These are phyloP conservation scores for Ogataea angusta DNA, from an alignment of 805 yeast species.

Conservation along the genomic window DNA sequence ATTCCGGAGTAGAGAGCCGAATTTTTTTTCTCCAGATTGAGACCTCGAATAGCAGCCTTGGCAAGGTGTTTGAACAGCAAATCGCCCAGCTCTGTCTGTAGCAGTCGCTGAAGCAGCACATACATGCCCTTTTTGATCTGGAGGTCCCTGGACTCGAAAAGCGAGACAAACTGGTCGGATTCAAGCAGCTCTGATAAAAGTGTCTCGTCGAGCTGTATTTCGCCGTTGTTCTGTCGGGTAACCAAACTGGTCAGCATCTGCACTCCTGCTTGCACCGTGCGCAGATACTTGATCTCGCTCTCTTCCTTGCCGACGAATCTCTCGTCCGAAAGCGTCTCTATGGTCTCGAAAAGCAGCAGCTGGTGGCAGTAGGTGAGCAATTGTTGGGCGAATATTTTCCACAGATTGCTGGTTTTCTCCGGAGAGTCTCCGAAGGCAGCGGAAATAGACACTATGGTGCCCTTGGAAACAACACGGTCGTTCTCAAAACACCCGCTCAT, in stretches of 20 bases:
- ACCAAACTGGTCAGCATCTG: constrained; percentile 38
- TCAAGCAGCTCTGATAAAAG: constrained; percentile 35
- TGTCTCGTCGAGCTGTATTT: constrained; percentile 20
- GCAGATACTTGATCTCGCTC: constrained; percentile 55
- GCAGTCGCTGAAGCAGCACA: constrained; percentile 34
- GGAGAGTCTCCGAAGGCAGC: constrained; percentile 55
- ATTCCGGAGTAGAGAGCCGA: constrained; percentile 43
- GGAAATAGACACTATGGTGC: constrained; percentile 46
- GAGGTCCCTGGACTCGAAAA: constrained; percentile 37
- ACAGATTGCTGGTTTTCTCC: constrained; percentile 52
- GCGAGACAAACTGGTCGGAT: constrained; percentile 45
- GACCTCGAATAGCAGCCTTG: constrained; percentile 42
- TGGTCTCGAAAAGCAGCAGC: constrained; percentile 52
- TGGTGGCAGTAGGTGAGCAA: constrained; percentile 54
- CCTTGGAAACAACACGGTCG: constrained; percentile 56
- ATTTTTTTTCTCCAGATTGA: constrained; percentile 37
- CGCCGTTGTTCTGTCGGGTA: constrained; percentile 2
- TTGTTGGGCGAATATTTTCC: constrained; percentile 56
- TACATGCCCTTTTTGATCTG: constrained; percentile 42
- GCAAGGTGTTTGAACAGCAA: constrained; percentile 40
- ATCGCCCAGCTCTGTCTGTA: constrained; percentile 20
- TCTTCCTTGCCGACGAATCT: constrained; percentile 67
- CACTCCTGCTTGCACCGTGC: constrained; percentile 52
- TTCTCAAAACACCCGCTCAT: constrained; percentile 67
- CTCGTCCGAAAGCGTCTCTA: constrained; percentile 69